These are phyloP conservation scores for Melampsora americana DNA, from an alignment of 1,284 basidiomycete species.

Conservation along the genomic window DNA sequence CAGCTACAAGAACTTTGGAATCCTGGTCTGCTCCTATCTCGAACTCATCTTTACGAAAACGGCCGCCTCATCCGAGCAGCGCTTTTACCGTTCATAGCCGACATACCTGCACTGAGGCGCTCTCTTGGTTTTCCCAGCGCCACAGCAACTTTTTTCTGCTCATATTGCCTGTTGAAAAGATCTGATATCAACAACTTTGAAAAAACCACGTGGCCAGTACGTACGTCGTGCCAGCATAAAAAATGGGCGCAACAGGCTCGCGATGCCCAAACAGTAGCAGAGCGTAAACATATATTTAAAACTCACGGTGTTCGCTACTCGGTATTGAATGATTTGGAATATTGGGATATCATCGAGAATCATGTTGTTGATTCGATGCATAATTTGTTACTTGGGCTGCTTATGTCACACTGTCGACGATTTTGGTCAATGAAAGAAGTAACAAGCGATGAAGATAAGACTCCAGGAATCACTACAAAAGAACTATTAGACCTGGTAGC, in stretches of 20 bases:
- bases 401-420: slow-evolving; percentile 6
- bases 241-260: not conserved
- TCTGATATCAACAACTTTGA: slow-evolving; percentile 14
- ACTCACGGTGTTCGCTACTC: slow-evolving; percentile 24
- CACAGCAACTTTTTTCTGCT: slow-evolving; percentile 40
- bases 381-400: slow-evolving; percentile 17
- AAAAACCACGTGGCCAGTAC: not conserved
- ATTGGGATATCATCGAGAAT: slow-evolving; percentile 21
- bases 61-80: not conserved
- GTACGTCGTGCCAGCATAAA: slow-evolving; percentile 7
- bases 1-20: slow-evolving; percentile 52
- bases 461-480: slow-evolving; percentile 1
- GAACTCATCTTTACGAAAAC: not conserved
- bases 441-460: not conserved
- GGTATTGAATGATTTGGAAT: slow-evolving; percentile 2
- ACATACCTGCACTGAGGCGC: slow-evolving; percentile 42
- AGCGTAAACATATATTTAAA: not conserved
- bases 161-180: slow-evolving; percentile 30
- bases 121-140: slow-evolving; percentile 36
- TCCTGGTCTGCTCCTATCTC: slow-evolving; percentile 48
- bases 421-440: slow-evolving; percentile 23
- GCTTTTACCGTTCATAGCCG: slow-evolving; percentile 43
- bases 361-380: slow-evolving; percentile 33
- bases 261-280: not conserved
- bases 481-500: slow-evolving; percentile 1